Percentiles rank a stretch among this genome's conserved stretches.
phyloP scores from a whole-genome alignment of 208 protist species.

The Wallacemonas sp. region DNA sequence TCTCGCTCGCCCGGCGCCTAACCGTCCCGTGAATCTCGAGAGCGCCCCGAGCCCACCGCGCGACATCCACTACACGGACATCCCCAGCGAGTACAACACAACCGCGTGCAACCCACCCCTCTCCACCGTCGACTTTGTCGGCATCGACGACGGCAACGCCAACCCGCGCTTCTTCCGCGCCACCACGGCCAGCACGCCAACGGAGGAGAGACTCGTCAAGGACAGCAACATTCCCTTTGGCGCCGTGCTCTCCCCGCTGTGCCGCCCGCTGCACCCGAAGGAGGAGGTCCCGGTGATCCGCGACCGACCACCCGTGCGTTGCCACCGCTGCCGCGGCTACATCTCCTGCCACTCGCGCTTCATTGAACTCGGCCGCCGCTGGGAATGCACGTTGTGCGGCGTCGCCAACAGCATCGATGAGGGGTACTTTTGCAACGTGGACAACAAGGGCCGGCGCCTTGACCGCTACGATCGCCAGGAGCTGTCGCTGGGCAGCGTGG shows the following conservation, averaged over 20 bases:
- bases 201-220: constrained; percentile 62
- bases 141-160: constrained; percentile 85
- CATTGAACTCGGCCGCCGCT: constrained; percentile 83
- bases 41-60: constrained; percentile 57
- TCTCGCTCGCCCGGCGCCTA: constrained; percentile 39
- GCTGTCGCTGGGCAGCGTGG: constrained; percentile 73
- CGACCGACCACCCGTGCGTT: constrained; percentile 84
- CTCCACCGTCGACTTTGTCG: constrained; percentile 75
- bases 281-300: constrained; percentile 74
- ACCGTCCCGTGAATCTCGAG: constrained; percentile 49
- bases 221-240: constrained; percentile 76
- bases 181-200: constrained; percentile 61
- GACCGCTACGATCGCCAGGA: constrained; percentile 66
- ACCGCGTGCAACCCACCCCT: constrained; percentile 60
- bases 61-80: constrained; percentile 46
- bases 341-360: constrained; percentile 88
- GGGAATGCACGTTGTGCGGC: constrained; percentile 90
- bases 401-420: constrained; percentile 76
- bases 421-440: constrained; percentile 87
- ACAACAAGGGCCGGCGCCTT: constrained; percentile 60
- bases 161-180: constrained; percentile 91
- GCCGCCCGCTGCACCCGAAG: constrained; percentile 59
- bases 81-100: constrained; percentile 41
- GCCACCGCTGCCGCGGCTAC: constrained; percentile 93
- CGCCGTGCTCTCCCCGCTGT: constrained; percentile 85